phyloP scores from a whole-genome alignment of 177 flowering plant species.

The Telopea speciosissima region DNA sequence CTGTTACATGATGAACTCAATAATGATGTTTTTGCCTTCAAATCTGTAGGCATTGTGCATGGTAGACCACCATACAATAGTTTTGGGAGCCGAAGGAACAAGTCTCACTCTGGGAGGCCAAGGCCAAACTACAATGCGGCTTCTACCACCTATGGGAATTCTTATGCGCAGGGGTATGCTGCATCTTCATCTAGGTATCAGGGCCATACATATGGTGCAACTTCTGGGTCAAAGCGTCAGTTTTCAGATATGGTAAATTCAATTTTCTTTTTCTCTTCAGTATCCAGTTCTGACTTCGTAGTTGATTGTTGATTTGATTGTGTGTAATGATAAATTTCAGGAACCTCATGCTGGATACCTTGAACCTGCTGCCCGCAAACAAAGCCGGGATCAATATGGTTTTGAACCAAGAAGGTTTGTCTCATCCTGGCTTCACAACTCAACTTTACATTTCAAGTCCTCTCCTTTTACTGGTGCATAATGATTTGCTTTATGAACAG shows the following conservation, averaged over 20 bases:
- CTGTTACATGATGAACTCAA: not conserved
- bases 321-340: conserved; percentile 19
- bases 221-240: conserved; percentile 24
- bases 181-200: conserved; percentile 20
- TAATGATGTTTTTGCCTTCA: not conserved
- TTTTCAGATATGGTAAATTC: conserved; percentile 31
- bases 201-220: conserved; percentile 20
- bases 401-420: conserved; percentile 24
- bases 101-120: conserved; percentile 14
- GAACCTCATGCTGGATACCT: conserved; percentile 44
- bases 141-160: conserved; percentile 16
- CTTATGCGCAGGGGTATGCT: conserved; percentile 22
- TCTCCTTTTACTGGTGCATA: conserved; percentile 5
- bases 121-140: conserved; percentile 12
- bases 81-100: conserved; percentile 18
- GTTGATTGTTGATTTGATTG: conserved; percentile 8
- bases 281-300: conserved; percentile 10
- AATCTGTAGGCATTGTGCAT: conserved; percentile 25
- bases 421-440: not conserved
- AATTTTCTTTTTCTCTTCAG: not conserved
- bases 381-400: conserved; percentile 20
- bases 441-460: not conserved
- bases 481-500: conserved; percentile 14
- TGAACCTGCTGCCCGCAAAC: conserved; percentile 19
- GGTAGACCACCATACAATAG: conserved; percentile 19